Conservation (phyloP, 257 asterid genomes). For the Primulina tabacum region DNA sequence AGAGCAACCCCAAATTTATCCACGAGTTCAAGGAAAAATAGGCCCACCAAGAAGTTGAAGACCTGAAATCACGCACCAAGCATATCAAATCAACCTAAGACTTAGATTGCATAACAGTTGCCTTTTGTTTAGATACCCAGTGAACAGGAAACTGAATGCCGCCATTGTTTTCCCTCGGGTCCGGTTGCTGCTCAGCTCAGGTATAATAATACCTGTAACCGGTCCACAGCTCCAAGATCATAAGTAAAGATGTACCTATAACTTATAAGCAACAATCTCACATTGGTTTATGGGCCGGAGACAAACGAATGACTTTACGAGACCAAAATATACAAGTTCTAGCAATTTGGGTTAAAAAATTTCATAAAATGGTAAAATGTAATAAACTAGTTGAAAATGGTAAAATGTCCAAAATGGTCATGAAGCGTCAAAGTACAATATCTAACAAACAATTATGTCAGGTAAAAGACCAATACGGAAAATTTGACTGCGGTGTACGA, state of each 20-base stretch:
- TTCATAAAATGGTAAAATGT: too few species aligned
- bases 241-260: conserved; percentile 69
- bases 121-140: conserved; percentile 55
- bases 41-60: conserved; percentile 79
- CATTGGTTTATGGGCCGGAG: background rate
- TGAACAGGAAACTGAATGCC: too few species aligned
- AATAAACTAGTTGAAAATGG: too few species aligned
- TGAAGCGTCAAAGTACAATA: too few species aligned
- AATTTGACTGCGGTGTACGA: too few species aligned
- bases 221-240: conserved; percentile 81
- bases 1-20: conserved; percentile 64
- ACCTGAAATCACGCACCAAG: conserved; percentile 51
- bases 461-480: too few species aligned
- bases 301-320: too few species aligned
- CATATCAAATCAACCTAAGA: background rate
- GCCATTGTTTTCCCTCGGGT: conserved; percentile 80
- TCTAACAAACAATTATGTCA: too few species aligned
- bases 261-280: conserved; percentile 24
- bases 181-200: conserved; percentile 92
- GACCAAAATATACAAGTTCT: too few species aligned
- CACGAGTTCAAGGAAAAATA: conserved; percentile 68
- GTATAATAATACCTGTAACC: conserved; percentile 79
- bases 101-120: background rate
- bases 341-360: too few species aligned
- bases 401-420: too few species aligned